These are phyloP conservation scores for Pseudogymnoascus sp. DNA, from an alignment of 2,329 filamentous ascomycete genomes.

Conservation along the genomic window DNA sequence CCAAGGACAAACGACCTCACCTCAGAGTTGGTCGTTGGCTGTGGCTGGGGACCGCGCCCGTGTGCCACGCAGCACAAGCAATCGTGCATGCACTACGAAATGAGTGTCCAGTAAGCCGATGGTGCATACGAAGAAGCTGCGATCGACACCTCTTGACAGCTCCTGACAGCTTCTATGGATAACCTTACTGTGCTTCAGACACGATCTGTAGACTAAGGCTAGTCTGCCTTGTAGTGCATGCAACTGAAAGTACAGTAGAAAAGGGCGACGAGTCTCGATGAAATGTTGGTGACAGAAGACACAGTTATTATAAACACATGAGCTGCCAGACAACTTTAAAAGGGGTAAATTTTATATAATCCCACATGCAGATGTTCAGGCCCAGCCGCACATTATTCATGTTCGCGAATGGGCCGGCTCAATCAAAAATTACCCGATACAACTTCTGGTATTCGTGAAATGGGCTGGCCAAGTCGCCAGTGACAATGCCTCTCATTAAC, in stretches of 20 bases:
- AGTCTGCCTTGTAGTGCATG: neutral
- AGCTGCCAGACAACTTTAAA: neutral
- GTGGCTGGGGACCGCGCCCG: neutral
- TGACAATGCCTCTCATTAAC: too few relatives aligned
- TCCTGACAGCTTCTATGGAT: slow-evolving; percentile 1
- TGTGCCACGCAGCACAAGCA: neutral
- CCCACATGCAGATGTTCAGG: neutral
- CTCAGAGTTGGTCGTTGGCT: neutral
- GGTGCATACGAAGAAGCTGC: neutral
- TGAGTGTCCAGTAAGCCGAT: neutral
- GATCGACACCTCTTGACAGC: neutral
- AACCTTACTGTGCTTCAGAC: neutral
- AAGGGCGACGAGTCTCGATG: neutral
- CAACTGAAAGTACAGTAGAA: neutral
- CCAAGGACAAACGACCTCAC: neutral
- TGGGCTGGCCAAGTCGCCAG: too few relatives aligned
- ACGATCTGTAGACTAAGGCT: neutral
- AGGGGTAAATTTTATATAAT: neutral
- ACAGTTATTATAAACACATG: neutral
- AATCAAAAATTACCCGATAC: too few relatives aligned
- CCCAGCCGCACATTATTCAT: too few relatives aligned
- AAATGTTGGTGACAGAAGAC: neutral
- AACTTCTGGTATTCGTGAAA: too few relatives aligned
- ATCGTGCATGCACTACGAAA: neutral
- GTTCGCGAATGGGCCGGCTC: too few relatives aligned